Percentiles rank a stretch among this genome's conserved stretches.
Evolutionary conservation across 257 asterid genomes (phyloP).

Genomic region (Coffea canephora): DNA sequence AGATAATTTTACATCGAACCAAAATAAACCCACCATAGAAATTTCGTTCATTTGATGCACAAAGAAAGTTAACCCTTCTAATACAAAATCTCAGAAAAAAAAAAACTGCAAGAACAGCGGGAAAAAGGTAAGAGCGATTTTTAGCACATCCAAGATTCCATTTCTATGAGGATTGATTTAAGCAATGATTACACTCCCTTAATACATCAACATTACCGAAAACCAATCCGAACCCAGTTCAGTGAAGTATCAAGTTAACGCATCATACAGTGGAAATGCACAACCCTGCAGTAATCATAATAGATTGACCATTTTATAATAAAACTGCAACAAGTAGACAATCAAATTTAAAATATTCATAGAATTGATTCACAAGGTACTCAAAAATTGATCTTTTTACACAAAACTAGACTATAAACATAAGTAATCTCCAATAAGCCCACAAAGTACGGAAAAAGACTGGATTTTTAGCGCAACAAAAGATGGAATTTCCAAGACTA

Average conservation of each 20-base stretch:
- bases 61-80: no score
- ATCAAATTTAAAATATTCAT: neutral
- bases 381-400: neutral
- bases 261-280: neutral
- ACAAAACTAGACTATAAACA: neutral
- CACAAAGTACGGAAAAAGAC: neutral
- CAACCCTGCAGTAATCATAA: neutral
- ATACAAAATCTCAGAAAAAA: no score
- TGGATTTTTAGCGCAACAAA: neutral
- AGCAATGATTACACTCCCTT: no score
- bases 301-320: neutral
- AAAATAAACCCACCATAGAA: no score
- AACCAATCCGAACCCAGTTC: no score
- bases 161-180: no score
- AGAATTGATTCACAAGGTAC: neutral
- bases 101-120: neutral
- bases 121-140: no score
- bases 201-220: no score
- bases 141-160: neutral
- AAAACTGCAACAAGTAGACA: neutral
- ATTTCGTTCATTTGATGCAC: no score
- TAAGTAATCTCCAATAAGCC: neutral
- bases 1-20: no score
- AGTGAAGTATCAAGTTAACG: neutral
- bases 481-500: neutral